Conservation (phyloP, 2,329 filamentous ascomycete species). For the Pseudogymnoascus pannorum region DNA sequence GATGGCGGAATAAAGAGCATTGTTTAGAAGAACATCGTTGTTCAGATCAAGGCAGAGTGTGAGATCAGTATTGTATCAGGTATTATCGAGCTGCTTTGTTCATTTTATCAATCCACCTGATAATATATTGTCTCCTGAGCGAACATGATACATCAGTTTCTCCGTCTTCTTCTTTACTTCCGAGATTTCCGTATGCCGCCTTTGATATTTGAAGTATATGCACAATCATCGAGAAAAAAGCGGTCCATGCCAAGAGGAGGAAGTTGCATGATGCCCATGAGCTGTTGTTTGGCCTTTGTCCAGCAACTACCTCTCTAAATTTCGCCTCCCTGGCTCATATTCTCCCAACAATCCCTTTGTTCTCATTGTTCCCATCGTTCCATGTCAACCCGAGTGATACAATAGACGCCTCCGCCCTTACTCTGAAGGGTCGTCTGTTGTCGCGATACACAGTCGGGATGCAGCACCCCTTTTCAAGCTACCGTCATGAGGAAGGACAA, state of each 20-base stretch:
- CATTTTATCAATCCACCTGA: neutral
- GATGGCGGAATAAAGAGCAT: neutral
- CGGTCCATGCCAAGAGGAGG: slow-evolving; percentile 35
- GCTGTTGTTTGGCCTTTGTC: neutral
- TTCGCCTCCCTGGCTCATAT: neutral
- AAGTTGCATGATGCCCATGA: neutral
- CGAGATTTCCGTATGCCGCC: neutral
- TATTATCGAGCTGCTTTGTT: no score
- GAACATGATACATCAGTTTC: neutral
- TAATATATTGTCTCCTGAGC: neutral
- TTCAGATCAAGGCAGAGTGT: neutral
- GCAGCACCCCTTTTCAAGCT: neutral
- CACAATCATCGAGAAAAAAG: slow-evolving; percentile 28
- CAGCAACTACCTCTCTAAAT: neutral
- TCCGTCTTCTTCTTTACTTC: neutral
- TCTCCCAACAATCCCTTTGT: neutral
- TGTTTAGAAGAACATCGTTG: neutral
- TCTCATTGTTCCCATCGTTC: neutral
- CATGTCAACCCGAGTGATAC: neutral
- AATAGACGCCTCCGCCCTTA: neutral
- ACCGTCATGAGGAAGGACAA: neutral
- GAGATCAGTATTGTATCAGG: neutral
- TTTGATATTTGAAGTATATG: neutral
- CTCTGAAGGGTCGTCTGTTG: neutral
- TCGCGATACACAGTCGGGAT: neutral